A percentile compares a stretch with the other conserved stretches of the same genome.
Evolutionary conservation across 148 eudicot genomes (phyloP).

Genomic region (Arctostaphylos glauca): DNA sequence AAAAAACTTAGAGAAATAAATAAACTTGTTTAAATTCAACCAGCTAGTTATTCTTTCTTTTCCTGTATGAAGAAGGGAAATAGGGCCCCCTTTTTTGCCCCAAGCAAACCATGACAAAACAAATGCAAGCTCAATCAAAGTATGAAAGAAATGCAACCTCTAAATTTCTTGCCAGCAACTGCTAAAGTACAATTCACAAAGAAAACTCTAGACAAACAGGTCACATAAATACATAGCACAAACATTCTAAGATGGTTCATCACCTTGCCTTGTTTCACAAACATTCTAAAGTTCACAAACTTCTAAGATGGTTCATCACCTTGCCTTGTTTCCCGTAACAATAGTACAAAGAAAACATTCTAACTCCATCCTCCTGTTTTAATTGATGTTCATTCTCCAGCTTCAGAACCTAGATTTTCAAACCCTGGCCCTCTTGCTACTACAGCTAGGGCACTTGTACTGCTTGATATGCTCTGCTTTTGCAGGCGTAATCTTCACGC

Average conservation of each 20-base stretch:
- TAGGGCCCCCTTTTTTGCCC: no score
- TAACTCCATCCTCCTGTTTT: background rate
- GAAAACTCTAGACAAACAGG: background rate
- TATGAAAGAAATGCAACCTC: conserved; percentile 5
- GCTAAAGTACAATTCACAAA: conserved; percentile 6
- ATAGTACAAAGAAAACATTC: conserved; percentile 5
- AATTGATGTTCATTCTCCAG: background rate
- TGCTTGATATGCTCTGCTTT: conserved; percentile 92
- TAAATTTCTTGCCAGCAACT: background rate
- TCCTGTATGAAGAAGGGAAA: no score
- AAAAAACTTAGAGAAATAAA: no score
- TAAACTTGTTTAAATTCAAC: no score
- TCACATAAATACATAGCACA: conserved; percentile 22
- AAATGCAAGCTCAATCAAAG: background rate
- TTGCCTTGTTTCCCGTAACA: conserved; percentile 5
- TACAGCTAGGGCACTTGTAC: conserved; percentile 93
- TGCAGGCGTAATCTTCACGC: conserved; percentile 90
- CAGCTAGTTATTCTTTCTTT: no score
- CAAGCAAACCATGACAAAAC: background rate
- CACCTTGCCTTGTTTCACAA: background rate
- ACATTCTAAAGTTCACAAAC: background rate
- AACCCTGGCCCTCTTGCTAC: conserved; percentile 68
- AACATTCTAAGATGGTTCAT: conserved; percentile 6
- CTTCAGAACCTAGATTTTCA: conserved; percentile 20
- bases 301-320: conserved; percentile 4